Conservation (phyloP, 2,329 filamentous ascomycete species). For the Botryotinia globosa region DNA sequence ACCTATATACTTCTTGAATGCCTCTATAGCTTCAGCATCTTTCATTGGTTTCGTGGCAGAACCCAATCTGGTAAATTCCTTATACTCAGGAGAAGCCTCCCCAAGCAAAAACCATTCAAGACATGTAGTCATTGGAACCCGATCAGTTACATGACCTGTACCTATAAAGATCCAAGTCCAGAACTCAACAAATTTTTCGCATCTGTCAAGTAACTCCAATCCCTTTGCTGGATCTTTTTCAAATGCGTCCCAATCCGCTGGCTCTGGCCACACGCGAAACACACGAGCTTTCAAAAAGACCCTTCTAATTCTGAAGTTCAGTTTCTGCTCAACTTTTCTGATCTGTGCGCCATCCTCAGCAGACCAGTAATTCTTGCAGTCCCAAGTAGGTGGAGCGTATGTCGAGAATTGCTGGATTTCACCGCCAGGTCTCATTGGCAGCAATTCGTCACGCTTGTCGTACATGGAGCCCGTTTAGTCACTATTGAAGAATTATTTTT, state of each 20-base stretch:
- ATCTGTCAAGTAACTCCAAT: neutral
- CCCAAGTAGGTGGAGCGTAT: neutral
- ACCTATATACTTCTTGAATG: neutral
- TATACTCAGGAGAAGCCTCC: neutral
- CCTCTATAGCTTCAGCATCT: neutral
- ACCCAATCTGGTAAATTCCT: neutral
- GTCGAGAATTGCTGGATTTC: neutral
- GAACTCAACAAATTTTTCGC: neutral
- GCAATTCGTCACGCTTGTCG: neutral
- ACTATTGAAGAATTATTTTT: too few relatives aligned
- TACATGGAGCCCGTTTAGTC: rapidly evolving
- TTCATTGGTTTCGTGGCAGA: neutral
- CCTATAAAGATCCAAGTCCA: rapidly evolving
- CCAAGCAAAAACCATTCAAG: neutral
- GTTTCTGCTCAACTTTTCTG: neutral
- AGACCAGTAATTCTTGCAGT: neutral
- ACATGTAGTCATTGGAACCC: neutral
- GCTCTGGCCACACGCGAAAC: neutral
- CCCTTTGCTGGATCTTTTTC: neutral
- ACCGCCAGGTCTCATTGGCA: neutral
- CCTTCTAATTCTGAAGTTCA: neutral
- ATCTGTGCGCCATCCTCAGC: neutral
- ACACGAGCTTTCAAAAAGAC: neutral
- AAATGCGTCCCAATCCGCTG: neutral
- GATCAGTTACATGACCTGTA: neutral